Evolutionary conservation across 805 yeast species (phyloP), one percentile per base, ranked within the genome.

Genomic region (Lipomyces mesembrius): DNA sequence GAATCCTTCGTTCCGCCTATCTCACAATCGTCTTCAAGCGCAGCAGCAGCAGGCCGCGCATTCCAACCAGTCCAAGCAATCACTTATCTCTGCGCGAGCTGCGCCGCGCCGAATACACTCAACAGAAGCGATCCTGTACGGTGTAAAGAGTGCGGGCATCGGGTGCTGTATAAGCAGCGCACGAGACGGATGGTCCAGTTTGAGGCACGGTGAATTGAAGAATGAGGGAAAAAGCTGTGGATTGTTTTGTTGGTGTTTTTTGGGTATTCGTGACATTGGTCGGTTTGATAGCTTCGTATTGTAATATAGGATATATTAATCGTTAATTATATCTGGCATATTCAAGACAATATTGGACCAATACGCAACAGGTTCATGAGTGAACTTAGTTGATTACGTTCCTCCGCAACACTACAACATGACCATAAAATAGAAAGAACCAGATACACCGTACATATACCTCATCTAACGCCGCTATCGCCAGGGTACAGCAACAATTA

Each of bases 91-190:
- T 94, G 99, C 80, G 97, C 98, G 56, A 95, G 92, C 82, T 95
- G 99, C 81, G 97, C 98, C 8, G 86, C 93, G 64, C 88, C 89
- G 63, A 89, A 93, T 74, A 87, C 96, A 2, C 85, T 95, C 73
- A 88, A 92, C 62, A 92, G 94, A 81, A 91, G 90, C 73, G 99
- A 95, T 79, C 97, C 98, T 37, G 97, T 95, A 71, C 90, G 98
- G 82, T 95, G 99, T 82, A 93, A 92, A 81, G 97, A 93, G 74
- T 95, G 99, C 81, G 99, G 99, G 71, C 98, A 95, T 82, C 89
- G 99, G 82, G 98, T 95, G 68, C 83, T 95, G 70, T 91, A 94
- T 83, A 95, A 95, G 83, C 97, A 97, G 69, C 89, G 99, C 83
- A 94, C 98, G 60, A 91, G 93, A 84, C 87, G 98, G 83, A 91